Evolutionary conservation across 768 basidiomycete species (phyloP).

Genomic region (Tricholoma bakamatsutake): DNA sequence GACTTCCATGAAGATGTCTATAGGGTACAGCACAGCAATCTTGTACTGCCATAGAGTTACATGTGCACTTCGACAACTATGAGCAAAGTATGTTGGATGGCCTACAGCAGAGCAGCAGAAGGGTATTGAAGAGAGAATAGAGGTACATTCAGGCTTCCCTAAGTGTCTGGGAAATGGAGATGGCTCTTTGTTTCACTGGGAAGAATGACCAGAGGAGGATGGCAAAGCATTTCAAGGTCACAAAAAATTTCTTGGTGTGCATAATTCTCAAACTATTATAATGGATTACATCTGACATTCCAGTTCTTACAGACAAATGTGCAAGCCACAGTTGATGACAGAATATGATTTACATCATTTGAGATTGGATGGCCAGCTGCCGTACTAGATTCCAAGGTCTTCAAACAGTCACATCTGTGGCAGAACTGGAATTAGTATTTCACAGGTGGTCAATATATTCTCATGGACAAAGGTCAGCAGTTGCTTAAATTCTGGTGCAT

Average conservation of each 20-base stretch:
- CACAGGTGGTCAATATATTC: not conserved
- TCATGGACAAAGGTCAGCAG: not conserved
- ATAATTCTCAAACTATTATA: not conserved
- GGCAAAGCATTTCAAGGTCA: constrained; percentile 10
- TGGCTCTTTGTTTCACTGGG: constrained; percentile 15
- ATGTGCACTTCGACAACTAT: constrained; percentile 13
- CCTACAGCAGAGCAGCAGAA: constrained; percentile 5
- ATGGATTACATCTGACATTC: not conserved
- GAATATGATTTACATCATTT: not conserved
- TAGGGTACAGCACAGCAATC: constrained; percentile 16
- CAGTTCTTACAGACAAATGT: not conserved
- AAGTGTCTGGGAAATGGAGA: constrained; percentile 19
- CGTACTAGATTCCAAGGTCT: not conserved
- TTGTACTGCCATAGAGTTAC: constrained; percentile 13
- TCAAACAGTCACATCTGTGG: constrained; percentile 4
- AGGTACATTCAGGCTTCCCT: no score
- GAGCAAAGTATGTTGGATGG: constrained; percentile 12
- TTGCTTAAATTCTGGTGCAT: not conserved
- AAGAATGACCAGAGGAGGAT: constrained; percentile 9
- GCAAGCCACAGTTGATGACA: constrained; percentile 1
- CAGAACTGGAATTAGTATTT: not conserved
- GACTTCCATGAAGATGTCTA: constrained; percentile 13
- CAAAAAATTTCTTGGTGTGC: constrained; percentile 16
- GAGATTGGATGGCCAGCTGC: not conserved
- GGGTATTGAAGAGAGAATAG: constrained; percentile 6